phyloP scores from a whole-genome alignment of 2,329 filamentous ascomycete species.

The Cladosporium velox region DNA sequence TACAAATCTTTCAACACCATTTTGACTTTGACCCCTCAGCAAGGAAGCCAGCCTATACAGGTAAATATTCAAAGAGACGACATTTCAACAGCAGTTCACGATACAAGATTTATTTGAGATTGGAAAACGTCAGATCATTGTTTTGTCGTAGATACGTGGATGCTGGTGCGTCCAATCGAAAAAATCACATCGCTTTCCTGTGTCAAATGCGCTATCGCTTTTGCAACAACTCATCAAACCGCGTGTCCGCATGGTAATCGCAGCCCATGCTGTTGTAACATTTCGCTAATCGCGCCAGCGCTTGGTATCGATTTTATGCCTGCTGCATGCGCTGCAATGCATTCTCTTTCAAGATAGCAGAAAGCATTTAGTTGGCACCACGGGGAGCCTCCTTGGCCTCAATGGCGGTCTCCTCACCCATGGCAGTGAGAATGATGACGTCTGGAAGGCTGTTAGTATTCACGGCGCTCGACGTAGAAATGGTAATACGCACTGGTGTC shows the following conservation, averaged over 20 bases:
- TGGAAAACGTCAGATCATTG: conserved; percentile 21
- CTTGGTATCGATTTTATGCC: conserved; percentile 22
- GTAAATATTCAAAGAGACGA: background rate
- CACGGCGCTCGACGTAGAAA: background rate
- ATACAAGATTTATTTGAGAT: conserved; percentile 1
- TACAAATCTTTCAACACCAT: conserved; percentile 14
- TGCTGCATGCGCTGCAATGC: conserved; percentile 20
- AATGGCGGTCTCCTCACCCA: conserved; percentile 91
- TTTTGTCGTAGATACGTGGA: conserved; percentile 21
- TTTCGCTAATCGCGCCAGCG: conserved; percentile 22
- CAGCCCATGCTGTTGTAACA: conserved; percentile 23
- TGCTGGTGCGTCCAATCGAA: conserved; percentile 20
- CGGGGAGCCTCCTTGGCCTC: conserved; percentile 90
- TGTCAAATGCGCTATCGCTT: conserved; percentile 21
- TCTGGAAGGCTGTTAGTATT: conserved; percentile 54
- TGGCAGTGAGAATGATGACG: conserved; percentile 89
- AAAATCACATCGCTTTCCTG: conserved; percentile 24
- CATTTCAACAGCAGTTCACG: background rate
- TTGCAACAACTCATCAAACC: conserved; percentile 21
- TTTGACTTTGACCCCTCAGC: conserved; percentile 7
- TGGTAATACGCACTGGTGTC: conserved; percentile 76
- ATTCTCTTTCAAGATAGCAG: conserved; percentile 6
- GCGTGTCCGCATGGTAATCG: conserved; percentile 21
- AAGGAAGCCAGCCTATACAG: background rate
- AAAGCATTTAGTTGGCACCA: conserved; percentile 17